A percentile compares a stretch with the other conserved stretches of the same genome.
phyloP scores from a whole-genome alignment of 257 asterid genomes.

The Rauvolfia tetraphylla region DNA sequence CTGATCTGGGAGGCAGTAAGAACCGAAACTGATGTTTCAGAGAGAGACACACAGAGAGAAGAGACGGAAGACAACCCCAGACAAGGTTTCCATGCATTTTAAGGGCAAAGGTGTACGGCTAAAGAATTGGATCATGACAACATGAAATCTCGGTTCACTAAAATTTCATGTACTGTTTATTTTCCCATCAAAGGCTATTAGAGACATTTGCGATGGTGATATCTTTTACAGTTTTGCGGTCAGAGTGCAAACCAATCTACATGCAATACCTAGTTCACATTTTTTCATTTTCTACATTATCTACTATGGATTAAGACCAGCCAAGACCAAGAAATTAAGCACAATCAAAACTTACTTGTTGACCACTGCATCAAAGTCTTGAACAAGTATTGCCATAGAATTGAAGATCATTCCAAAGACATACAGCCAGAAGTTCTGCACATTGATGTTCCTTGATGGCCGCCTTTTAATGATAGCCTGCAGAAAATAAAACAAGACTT shows the following conservation, averaged over 20 bases:
- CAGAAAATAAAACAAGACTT: slow-evolving; percentile 31
- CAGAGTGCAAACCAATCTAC: background rate
- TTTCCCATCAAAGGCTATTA: background rate
- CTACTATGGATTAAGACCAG: background rate
- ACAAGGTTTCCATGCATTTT: background rate
- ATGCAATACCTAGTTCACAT: too few relatives aligned
- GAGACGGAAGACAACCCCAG: background rate
- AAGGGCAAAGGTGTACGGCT: background rate
- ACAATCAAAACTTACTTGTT: slow-evolving; percentile 56
- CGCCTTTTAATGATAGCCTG: slow-evolving; percentile 91
- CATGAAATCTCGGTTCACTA: background rate
- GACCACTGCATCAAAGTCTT: slow-evolving; percentile 87
- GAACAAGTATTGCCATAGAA: slow-evolving; percentile 75
- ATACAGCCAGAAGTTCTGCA: slow-evolving; percentile 98
- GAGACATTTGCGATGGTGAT: background rate
- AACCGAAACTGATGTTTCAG: background rate
- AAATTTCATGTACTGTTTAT: background rate
- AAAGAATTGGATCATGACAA: background rate
- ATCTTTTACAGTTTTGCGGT: background rate
- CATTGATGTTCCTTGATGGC: slow-evolving; percentile 96
- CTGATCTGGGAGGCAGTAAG: background rate
- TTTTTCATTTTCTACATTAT: background rate
- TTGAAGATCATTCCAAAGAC: slow-evolving; percentile 97
- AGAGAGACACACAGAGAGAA: background rate
- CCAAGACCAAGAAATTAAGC: background rate